Conservation (phyloP, 345 rosid species). For the Melaleuca quinquenervia region DNA sequence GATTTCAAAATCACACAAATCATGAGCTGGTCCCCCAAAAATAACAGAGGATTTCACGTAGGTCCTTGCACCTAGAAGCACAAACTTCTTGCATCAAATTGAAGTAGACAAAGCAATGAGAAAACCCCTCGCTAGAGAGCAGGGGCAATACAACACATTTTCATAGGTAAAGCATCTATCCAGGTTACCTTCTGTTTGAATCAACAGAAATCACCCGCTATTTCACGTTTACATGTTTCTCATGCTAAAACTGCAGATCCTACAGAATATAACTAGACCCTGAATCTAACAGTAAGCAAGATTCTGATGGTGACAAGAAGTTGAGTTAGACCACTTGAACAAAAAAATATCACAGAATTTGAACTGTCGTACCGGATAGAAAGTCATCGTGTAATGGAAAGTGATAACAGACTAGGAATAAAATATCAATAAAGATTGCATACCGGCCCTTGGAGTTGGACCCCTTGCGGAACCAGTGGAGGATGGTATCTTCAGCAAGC, state of each 20-base stretch:
- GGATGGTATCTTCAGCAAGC: conserved; percentile 92
- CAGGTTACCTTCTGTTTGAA: not conserved
- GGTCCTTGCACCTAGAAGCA: not conserved
- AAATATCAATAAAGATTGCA: not conserved
- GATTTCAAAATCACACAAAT: not conserved
- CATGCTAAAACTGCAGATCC: not conserved
- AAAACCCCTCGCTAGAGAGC: not conserved
- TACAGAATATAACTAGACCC: not conserved
- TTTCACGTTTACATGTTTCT: not conserved
- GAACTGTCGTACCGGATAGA: not conserved
- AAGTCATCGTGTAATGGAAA: not conserved
- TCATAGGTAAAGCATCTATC: not conserved
- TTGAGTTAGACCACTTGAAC: not conserved
- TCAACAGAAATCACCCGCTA: not conserved
- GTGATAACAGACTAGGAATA: not conserved
- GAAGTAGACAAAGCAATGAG: not conserved
- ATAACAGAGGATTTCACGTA: not conserved
- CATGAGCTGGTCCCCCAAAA: not conserved
- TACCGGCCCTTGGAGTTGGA: conserved; percentile 92
- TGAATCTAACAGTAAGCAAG: not conserved
- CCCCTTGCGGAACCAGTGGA: conserved; percentile 88
- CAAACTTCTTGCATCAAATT: not conserved
- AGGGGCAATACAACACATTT: not conserved
- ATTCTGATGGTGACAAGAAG: not conserved
- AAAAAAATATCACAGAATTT: not conserved